Conservation (phyloP, 306 rosid species). For the Sophora flavescens region DNA sequence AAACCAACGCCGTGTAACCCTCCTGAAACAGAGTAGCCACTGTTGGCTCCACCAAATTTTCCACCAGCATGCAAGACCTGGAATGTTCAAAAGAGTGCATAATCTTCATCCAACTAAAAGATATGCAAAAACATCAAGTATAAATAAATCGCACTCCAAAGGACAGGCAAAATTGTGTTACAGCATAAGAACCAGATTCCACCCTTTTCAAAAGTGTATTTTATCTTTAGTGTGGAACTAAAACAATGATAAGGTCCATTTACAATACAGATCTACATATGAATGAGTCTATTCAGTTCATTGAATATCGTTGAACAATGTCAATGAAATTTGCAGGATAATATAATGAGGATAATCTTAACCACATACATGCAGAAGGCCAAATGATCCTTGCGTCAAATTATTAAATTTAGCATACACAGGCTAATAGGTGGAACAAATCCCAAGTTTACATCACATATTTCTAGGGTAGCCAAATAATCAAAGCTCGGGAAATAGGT, state of each 20-base stretch:
- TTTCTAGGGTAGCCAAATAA: slow-evolving; percentile 26
- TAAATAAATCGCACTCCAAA: slow-evolving; percentile 32
- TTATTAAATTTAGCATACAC: background rate
- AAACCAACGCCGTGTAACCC: slow-evolving; percentile 99
- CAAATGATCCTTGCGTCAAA: slow-evolving; percentile 28
- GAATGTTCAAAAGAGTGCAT: slow-evolving; percentile 33
- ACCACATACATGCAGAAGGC: background rate
- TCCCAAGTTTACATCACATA: slow-evolving; percentile 16
- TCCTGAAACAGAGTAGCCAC: slow-evolving; percentile 98
- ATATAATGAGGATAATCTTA: slow-evolving; percentile 28
- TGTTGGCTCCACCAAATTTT: slow-evolving; percentile 93
- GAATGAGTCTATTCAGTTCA: slow-evolving; percentile 29
- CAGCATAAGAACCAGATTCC: slow-evolving; percentile 1
- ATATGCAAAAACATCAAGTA: slow-evolving; percentile 18
- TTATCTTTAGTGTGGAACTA: slow-evolving; percentile 26
- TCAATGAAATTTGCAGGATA: slow-evolving; percentile 7
- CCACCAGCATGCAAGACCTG: slow-evolving; percentile 98
- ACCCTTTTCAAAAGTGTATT: background rate
- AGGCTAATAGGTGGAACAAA: slow-evolving; percentile 20
- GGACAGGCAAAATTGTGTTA: background rate
- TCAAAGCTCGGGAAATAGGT: slow-evolving; percentile 14
- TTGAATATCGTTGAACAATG: slow-evolving; percentile 34
- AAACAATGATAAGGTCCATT: slow-evolving; percentile 29
- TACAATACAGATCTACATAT: slow-evolving; percentile 27
- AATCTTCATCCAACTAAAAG: slow-evolving; percentile 31